phyloP scores from a whole-genome alignment of 176 grass and related monocot species.

The Canna indica region DNA sequence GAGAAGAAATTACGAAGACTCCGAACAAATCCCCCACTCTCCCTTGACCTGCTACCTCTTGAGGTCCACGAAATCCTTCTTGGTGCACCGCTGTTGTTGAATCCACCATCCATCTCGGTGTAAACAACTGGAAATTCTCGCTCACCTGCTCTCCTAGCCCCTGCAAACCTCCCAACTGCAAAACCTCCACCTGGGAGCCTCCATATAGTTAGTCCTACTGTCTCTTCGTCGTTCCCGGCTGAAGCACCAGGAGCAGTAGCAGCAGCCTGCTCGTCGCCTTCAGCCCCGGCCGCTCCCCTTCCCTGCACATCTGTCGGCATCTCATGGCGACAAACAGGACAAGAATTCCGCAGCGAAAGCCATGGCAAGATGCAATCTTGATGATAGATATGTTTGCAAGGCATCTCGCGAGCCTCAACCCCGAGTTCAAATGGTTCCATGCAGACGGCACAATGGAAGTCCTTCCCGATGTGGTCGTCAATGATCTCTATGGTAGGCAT shows the following conservation, averaged over 20 bases:
- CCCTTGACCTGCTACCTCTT: conserved; percentile 39
- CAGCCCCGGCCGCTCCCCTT: not conserved
- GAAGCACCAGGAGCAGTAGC: not conserved
- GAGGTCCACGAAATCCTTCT: conserved; percentile 79
- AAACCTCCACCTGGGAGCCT: conserved; percentile 84
- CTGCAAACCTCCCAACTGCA: conserved; percentile 64
- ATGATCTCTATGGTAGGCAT: conserved; percentile 59
- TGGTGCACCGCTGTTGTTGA: conserved; percentile 48
- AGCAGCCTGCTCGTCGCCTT: not conserved
- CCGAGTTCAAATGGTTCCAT: conserved; percentile 76
- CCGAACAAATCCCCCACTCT: conserved; percentile 36
- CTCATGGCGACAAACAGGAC: conserved; percentile 87
- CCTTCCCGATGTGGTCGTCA: conserved; percentile 29
- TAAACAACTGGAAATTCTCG: conserved; percentile 82
- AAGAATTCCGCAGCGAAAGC: conserved; percentile 81
- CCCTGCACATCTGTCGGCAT: conserved; percentile 42
- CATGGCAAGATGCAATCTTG: conserved; percentile 88
- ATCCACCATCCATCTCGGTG: conserved; percentile 86
- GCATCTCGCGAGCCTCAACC: conserved; percentile 70
- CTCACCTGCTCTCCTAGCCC: conserved; percentile 59
- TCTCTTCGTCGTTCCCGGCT: conserved; percentile 32
- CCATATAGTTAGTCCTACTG: conserved; percentile 84
- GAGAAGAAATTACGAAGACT: conserved; percentile 38
- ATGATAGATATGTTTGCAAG: conserved; percentile 89
- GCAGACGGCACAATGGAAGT: conserved; percentile 84